Evolutionary conservation across 306 rosid species (phyloP).

Genomic region (Albizia julibrissin): DNA sequence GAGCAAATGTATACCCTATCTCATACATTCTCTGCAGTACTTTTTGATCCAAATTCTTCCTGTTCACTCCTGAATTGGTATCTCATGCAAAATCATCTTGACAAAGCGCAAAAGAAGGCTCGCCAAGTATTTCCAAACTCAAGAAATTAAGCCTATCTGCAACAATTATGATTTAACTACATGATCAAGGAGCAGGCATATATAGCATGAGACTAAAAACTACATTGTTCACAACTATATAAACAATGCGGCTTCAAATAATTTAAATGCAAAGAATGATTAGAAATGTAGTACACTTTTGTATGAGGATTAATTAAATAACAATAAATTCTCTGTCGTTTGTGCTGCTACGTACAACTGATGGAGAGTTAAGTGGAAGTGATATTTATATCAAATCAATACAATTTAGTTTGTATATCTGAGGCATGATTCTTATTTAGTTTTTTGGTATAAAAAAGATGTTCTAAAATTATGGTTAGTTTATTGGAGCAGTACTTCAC

Average conservation of each 20-base stretch:
- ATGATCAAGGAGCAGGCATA: background rate
- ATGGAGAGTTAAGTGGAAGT: background rate
- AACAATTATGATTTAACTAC: too few relatives aligned
- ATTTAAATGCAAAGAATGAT: too few relatives aligned
- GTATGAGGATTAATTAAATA: too few relatives aligned
- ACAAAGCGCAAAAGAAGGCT: constrained; percentile 26
- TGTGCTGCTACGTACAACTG: background rate
- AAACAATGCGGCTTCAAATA: too few relatives aligned
- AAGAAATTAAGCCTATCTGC: background rate
- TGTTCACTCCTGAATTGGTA: constrained; percentile 25
- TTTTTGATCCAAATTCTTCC: constrained; percentile 33
- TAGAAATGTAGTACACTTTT: too few relatives aligned
- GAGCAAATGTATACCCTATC: constrained; percentile 60
- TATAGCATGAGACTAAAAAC: too few relatives aligned
- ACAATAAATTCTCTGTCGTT: background rate
- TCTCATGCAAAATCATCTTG: constrained; percentile 19
- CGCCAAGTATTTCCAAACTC: constrained; percentile 6
- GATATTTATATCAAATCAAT: background rate
- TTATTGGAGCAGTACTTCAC: too few relatives aligned
- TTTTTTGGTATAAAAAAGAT: background rate
- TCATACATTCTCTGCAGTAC: constrained; percentile 56
- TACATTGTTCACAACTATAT: too few relatives aligned
- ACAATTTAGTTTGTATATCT: background rate
- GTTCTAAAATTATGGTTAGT: background rate
- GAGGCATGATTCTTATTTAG: background rate